Evolutionary conservation across 768 basidiomycete species (phyloP).

Genomic region (Guyanaporus albipodus): DNA sequence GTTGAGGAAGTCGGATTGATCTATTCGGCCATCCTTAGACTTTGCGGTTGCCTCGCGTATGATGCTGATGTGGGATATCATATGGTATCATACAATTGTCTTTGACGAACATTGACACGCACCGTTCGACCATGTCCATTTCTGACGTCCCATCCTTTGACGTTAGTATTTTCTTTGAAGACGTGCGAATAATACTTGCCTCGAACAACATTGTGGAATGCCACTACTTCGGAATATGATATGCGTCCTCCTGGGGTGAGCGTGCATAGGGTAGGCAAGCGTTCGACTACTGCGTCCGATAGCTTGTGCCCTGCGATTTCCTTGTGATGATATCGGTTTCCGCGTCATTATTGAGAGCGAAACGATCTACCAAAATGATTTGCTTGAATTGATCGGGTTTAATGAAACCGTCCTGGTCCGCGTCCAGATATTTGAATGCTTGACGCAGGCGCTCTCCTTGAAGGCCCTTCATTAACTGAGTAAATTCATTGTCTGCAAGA

Average conservation of each 20-base stretch:
- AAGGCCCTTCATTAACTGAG: constrained; percentile 96
- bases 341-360: not conserved
- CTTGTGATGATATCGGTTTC: constrained; percentile 36
- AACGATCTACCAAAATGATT: constrained; percentile 78
- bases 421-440: constrained; percentile 89
- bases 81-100: not conserved
- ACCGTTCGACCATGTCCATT: constrained; percentile 97
- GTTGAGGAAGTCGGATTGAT: constrained; percentile 93
- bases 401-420: constrained; percentile 91
- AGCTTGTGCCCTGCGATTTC: constrained; percentile 98
- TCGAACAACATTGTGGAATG: constrained; percentile 95
- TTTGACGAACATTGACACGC: constrained; percentile 1
- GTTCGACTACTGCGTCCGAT: constrained; percentile 87
- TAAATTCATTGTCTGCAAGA: constrained; percentile 85
- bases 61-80: constrained; percentile 45
- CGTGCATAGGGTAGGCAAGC: constrained; percentile 88
- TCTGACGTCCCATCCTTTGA: constrained; percentile 37
- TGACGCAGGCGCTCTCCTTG: constrained; percentile 97
- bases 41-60: constrained; percentile 87
- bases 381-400: constrained; percentile 89
- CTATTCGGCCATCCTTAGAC: constrained; percentile 93
- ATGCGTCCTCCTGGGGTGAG: constrained; percentile 86
- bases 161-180: constrained; percentile 3
- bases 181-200: constrained; percentile 43
- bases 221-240: constrained; percentile 93